Evolutionary conservation across 305 asterid genomes (phyloP).

Genomic region (Andrographis paniculata): DNA sequence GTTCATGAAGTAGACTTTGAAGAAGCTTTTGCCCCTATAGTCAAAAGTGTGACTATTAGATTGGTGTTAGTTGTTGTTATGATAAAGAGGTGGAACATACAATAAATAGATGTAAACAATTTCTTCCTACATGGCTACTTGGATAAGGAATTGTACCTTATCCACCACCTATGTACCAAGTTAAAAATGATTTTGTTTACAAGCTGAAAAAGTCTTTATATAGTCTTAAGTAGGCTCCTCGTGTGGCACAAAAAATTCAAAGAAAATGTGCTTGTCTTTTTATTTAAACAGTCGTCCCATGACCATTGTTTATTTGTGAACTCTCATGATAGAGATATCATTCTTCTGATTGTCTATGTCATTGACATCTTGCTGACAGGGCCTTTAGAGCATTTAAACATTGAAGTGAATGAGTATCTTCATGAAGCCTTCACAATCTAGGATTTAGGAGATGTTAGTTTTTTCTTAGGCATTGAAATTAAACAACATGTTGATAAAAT

Average conservation of each 20-base stretch:
- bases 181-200: background rate
- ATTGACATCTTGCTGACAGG: background rate
- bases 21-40: background rate
- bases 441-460: background rate
- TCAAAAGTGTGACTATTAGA: background rate
- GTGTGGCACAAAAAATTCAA: constrained; percentile 2
- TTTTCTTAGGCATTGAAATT: background rate
- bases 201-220: background rate
- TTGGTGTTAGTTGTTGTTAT: background rate
- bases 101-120: background rate
- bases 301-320: constrained; percentile 1
- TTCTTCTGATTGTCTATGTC: background rate
- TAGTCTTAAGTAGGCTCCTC: constrained; percentile 1
- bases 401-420: background rate
- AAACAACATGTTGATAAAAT: no score
- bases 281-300: background rate
- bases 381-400: background rate
- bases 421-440: background rate
- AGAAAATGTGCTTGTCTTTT: background rate
- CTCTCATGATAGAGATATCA: no score
- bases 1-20: background rate
- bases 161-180: background rate
- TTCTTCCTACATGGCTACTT: background rate
- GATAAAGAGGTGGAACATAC: background rate
- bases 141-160: background rate